Evolutionary conservation across 305 asterid genomes (phyloP).

Genomic region (Plantago coronopus): DNA sequence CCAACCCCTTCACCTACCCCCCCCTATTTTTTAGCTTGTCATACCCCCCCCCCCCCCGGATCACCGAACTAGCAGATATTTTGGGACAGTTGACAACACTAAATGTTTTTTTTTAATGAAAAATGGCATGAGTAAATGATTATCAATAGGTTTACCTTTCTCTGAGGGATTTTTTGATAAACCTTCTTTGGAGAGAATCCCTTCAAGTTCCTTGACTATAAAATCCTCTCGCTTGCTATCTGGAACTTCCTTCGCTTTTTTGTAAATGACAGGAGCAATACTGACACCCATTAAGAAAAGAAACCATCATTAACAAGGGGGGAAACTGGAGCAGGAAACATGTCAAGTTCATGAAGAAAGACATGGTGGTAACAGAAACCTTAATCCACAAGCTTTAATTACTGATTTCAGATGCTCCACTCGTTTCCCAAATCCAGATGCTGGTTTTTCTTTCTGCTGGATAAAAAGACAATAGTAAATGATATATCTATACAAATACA

Average conservation of each 20-base stretch:
- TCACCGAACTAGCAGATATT: too few species aligned
- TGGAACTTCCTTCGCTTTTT: constrained; percentile 81
- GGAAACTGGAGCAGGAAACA: constrained; percentile 12
- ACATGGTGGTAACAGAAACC: constrained; percentile 41
- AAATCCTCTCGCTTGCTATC: constrained; percentile 70
- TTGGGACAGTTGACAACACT: too few species aligned
- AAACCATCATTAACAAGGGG: constrained; percentile 18
- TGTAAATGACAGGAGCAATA: constrained; percentile 75
- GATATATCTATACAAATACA: constrained; percentile 4
- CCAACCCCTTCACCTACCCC: too few species aligned
- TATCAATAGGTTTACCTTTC: constrained; percentile 51
- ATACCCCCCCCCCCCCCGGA: too few species aligned
- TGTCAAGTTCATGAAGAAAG: constrained; percentile 14
- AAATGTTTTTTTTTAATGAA: too few species aligned
- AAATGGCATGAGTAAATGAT: neutral
- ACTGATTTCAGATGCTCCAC: constrained; percentile 84
- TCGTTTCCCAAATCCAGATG: constrained; percentile 60
- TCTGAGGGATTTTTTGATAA: constrained; percentile 71
- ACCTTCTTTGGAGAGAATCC: constrained; percentile 76
- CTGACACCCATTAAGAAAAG: constrained; percentile 42
- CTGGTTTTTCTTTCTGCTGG: constrained; percentile 60
- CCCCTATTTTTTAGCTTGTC: too few species aligned
- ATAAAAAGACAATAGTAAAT: constrained; percentile 25
- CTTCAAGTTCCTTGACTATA: constrained; percentile 74
- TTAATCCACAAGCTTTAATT: constrained; percentile 94